Conservation (phyloP, 2,329 filamentous ascomycete species). For the Claviceps fusiformis region DNA sequence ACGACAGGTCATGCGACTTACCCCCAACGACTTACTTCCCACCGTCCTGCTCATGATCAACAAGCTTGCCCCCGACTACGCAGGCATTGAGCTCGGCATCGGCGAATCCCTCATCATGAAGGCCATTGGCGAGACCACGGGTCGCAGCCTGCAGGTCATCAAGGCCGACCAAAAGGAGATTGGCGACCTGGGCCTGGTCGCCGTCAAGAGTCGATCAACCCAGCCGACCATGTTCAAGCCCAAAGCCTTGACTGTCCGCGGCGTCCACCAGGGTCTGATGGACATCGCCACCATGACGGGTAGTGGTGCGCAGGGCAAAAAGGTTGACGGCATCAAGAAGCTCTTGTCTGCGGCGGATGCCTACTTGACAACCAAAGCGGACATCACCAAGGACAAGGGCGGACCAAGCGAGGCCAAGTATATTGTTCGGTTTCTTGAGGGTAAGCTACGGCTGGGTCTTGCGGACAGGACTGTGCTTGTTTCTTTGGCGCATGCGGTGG, state of each 20-base stretch:
- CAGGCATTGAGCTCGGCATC: slow-evolving; percentile 94
- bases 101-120: slow-evolving; percentile 99
- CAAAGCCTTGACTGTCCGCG: slow-evolving; percentile 73
- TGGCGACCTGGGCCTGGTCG: slow-evolving; percentile 85
- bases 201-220: slow-evolving; percentile 86
- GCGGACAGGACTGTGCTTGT: slow-evolving; percentile 89
- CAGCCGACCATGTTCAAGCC: slow-evolving; percentile 98
- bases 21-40: slow-evolving; percentile 72
- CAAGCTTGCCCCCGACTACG: slow-evolving; percentile 92
- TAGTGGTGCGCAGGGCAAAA: slow-evolving; percentile 75
- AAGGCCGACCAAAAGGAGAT: slow-evolving; percentile 95
- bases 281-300: slow-evolving; percentile 77
- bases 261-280: slow-evolving; percentile 79
- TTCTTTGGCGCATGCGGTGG: slow-evolving; percentile 76
- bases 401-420: slow-evolving; percentile 92
- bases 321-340: slow-evolving; percentile 93
- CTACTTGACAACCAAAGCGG: slow-evolving; percentile 59
- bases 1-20: slow-evolving; percentile 84
- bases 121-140: slow-evolving; percentile 87
- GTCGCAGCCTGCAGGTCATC: slow-evolving; percentile 75
- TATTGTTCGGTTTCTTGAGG: slow-evolving; percentile 83
- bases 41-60: slow-evolving; percentile 95
- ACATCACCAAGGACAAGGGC: slow-evolving; percentile 85
- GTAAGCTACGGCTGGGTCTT: slow-evolving; percentile 80
- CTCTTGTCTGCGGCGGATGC: slow-evolving; percentile 82